Evolutionary conservation across 2,329 filamentous ascomycete genomes (phyloP).

Genomic region (Fusarium xylarioides): DNA sequence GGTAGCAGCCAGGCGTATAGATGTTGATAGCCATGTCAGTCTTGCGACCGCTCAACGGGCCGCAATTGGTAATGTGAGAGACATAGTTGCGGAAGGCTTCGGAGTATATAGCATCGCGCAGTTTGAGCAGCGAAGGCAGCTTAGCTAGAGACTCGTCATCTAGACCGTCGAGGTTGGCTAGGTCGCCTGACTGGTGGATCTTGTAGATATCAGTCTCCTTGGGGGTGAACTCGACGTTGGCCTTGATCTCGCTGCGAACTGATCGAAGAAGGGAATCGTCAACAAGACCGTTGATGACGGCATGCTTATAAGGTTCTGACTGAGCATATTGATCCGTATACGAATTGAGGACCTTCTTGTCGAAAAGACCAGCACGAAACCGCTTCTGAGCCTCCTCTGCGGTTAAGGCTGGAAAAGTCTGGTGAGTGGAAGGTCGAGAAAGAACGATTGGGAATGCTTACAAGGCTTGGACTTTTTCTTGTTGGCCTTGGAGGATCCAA

Average conservation of each 20-base stretch:
- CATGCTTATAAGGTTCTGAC: slow-evolving; percentile 85
- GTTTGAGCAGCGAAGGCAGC: slow-evolving; percentile 85
- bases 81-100: slow-evolving; percentile 88
- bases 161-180: slow-evolving; percentile 95
- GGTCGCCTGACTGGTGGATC: slow-evolving; percentile 97
- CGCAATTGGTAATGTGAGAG: slow-evolving; percentile 84
- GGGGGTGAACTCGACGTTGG: slow-evolving; percentile 93
- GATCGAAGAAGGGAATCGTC: slow-evolving; percentile 82
- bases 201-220: slow-evolving; percentile 99
- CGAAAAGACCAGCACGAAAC: slow-evolving; percentile 74
- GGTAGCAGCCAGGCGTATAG: slow-evolving; percentile 94
- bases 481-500: slow-evolving; percentile 52
- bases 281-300: slow-evolving; percentile 85
- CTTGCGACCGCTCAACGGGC: slow-evolving; percentile 88
- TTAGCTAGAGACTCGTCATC: slow-evolving; percentile 86
- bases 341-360: slow-evolving; percentile 62
- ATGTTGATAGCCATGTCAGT: slow-evolving; percentile 99
- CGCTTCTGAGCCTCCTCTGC: slow-evolving; percentile 62
- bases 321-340: slow-evolving; percentile 71
- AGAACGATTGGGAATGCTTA: slow-evolving; percentile 43
- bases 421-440: slow-evolving; percentile 25
- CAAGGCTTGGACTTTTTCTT: slow-evolving; percentile 65
- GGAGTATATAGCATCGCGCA: slow-evolving; percentile 97
- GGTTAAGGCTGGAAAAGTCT: slow-evolving; percentile 53
- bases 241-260: slow-evolving; percentile 88